These are phyloP conservation scores for Irpex rosettiformis DNA, from an alignment of 1,284 basidiomycete genomes.

Conservation along the genomic window DNA sequence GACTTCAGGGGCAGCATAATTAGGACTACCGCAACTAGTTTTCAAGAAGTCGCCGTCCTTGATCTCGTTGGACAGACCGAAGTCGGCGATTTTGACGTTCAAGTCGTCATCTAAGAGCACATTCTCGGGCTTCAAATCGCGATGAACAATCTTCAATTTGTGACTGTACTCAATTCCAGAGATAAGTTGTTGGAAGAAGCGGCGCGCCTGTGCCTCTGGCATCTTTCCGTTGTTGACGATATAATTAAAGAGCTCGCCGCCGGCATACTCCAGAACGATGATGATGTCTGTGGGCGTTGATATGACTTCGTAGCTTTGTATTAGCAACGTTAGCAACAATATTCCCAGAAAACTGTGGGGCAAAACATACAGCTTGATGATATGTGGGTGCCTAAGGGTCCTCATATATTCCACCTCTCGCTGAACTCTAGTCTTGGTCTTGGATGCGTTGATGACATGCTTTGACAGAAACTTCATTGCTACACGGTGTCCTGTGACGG, in stretches of 20 bases:
- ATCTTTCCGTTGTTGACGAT: conserved; percentile 89
- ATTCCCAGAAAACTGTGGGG: neutral
- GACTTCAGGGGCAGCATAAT: conserved; percentile 96
- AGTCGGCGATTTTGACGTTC: conserved; percentile 95
- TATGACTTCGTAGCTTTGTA: conserved; percentile 86
- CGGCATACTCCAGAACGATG: conserved; percentile 92
- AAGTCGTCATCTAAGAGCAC: conserved; percentile 74
- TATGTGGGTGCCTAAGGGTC: conserved; percentile 88
- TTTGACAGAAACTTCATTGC: conserved; percentile 99
- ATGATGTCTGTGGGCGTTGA: conserved; percentile 92
- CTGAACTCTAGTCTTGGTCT: conserved; percentile 90
- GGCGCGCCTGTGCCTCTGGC: conserved; percentile 79
- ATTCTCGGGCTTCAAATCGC: conserved; percentile 95
- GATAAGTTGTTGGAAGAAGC: conserved; percentile 96
- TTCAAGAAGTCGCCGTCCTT: conserved; percentile 93
- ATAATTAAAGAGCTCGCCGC: conserved; percentile 94
- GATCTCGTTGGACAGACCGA: conserved; percentile 92
- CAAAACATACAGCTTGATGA: conserved; percentile 84
- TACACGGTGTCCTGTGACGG: conserved; percentile 91
- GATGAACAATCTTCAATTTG: conserved; percentile 91
- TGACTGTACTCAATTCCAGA: conserved; percentile 96
- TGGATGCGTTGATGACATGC: conserved; percentile 87
- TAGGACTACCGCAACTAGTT: conserved; percentile 93
- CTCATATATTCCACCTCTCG: conserved; percentile 96
- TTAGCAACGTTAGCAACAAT: conserved; percentile 4